Base-by-base conservation (phyloP, 2,329 filamentous ascomycete species). In the Diaporthe citri region DNA sequence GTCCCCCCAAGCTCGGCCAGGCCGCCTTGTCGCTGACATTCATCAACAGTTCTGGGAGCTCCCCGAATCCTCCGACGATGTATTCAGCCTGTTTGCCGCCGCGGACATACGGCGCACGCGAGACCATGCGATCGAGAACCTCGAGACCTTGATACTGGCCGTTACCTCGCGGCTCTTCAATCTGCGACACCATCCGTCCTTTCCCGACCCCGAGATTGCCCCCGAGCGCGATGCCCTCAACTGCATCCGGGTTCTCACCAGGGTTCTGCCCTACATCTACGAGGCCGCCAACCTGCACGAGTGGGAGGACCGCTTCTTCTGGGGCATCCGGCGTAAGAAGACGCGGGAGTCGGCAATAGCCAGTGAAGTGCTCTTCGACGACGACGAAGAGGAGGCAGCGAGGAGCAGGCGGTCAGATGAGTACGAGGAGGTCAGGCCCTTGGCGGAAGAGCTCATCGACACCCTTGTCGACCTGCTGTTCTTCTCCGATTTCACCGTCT, bases 261-360 rank as follows among this genome's bases (percentile, higher is more conserved):
- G 97, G 20, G 86, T 99, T 64, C 87, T 99, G 39, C 97, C 97
- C 7, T 99, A 94, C 82, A 84, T 99, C 34, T 98, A 98, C 83
- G 97, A 99, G 84, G 93, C 93, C 70, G 96, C 98, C 57, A 89
- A 93, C 71, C 85, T 99, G 69, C 90, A 93, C 76, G 84, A 88
- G 78, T 99, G 97, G 97, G 95, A 98, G 81, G 93, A 97, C 77
- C 91, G 90, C 76, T 98, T 99, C 88, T 98, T 99, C 82, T 98
- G 97, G 97, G 89, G 90, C 1, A 87, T 90, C 62, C 89, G 95
- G 78, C 90, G 91, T 83, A 95, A 93, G 85, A 92, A 90, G 82
- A 95, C 91, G 55, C 91, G 92, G 74, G 92, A 90, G 78, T 88
- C 90, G 12, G 87, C 89, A 77, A 88, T 94, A 69, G 89, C 91